A percentile compares a stretch with the other conserved stretches of the same genome.
Conservation (phyloP, 768 basidiomycete genomes). For the Psilocybe subaeruginosa region DNA sequence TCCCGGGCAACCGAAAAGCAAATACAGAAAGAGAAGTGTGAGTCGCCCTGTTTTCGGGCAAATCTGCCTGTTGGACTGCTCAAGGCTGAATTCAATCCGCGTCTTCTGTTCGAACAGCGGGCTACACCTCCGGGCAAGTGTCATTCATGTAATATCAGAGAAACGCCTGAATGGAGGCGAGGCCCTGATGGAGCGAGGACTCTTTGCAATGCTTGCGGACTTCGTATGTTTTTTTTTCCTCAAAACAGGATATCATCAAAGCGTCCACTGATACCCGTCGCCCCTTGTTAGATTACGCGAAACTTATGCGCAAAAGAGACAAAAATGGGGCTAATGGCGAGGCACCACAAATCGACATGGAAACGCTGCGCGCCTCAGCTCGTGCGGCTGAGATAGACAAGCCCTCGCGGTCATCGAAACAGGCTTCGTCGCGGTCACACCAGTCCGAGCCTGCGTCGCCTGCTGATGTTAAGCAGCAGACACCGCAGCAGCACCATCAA, state of each 20-base stretch:
- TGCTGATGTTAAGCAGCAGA: slow-evolving; percentile 26
- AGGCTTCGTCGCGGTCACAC: slow-evolving; percentile 26
- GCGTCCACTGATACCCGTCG: background rate
- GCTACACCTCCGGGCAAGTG: slow-evolving; percentile 87
- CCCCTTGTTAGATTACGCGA: slow-evolving; percentile 68
- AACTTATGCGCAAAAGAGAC: slow-evolving; percentile 79
- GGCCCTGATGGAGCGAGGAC: slow-evolving; percentile 86
- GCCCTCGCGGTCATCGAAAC: slow-evolving; percentile 23
- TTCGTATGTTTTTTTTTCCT: slow-evolving; percentile 57
- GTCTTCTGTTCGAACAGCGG: slow-evolving; percentile 54
- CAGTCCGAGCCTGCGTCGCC: slow-evolving; percentile 35
- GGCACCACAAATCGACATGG: slow-evolving; percentile 66
- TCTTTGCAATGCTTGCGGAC: slow-evolving; percentile 83
- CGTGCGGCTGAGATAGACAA: slow-evolving; percentile 57
- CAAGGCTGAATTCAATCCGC: slow-evolving; percentile 26
- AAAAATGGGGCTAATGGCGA: slow-evolving; percentile 64
- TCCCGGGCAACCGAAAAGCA: slow-evolving; percentile 67
- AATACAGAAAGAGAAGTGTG: slow-evolving; percentile 86
- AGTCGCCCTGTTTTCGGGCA: slow-evolving; percentile 33
- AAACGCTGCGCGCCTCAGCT: slow-evolving; percentile 74
- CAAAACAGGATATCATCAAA: slow-evolving; percentile 2
- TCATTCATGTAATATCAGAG: slow-evolving; percentile 85
- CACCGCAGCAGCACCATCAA: slow-evolving; percentile 45
- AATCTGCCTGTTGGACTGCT: slow-evolving; percentile 15
- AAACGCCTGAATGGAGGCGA: slow-evolving; percentile 88